Base-by-base conservation (phyloP, 371 early-diverging fungal species). In the Basidiobolus meristosporus region DNA sequence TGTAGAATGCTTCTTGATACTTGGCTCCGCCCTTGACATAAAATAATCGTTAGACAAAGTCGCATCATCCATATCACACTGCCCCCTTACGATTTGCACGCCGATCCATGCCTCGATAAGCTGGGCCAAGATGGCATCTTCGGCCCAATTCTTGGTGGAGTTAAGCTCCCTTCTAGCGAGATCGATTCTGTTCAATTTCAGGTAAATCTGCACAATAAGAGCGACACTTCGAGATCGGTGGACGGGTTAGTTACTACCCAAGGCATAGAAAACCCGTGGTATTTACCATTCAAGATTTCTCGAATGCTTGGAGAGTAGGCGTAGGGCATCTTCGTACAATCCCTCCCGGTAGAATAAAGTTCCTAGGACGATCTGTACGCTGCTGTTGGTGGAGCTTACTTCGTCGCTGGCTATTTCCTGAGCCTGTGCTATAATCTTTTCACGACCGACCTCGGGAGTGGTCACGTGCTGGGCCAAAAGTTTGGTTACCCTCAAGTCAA, bases 31-130 rank as follows among this genome's bases (percentile, higher is more conserved):
- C 87, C 64, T 79, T 39, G 18, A 11, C n/a, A 30, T 30, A n/a
- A 43, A 35, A 18, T 12, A 17, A 16, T 39, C 15, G 26, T 50
- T 32, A 50, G 34, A 6, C 51, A 31, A 31, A 20, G 5, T 9
- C 21, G 23, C 26, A 4, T 30, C 14, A 35, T 10, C 18, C 5
- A 31, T 2, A 16, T 17, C 18, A 14, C 20, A 7, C 12, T 15
- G 18, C 18, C 32, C 12, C 32, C 54, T 51, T 63, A 73, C 79
- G 30, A 66, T 54, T 30, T 63, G 63, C 38, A 88, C 60, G 43
- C 71, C 77, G 38, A 78, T 70, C 90, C 90, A 91, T 9, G 88
- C 86, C 51, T 96, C 97, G 45, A 84, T 73, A 46, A 91, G 57
- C 56, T 91, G 91, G n/a, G 86, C 79, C 28, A 89, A 54, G 17